A percentile compares a stretch with the other conserved stretches of the same genome.
These are phyloP conservation scores for Paramecium bursaria DNA, from an alignment of 73 alveolate genomes.

Conservation along the genomic window DNA sequence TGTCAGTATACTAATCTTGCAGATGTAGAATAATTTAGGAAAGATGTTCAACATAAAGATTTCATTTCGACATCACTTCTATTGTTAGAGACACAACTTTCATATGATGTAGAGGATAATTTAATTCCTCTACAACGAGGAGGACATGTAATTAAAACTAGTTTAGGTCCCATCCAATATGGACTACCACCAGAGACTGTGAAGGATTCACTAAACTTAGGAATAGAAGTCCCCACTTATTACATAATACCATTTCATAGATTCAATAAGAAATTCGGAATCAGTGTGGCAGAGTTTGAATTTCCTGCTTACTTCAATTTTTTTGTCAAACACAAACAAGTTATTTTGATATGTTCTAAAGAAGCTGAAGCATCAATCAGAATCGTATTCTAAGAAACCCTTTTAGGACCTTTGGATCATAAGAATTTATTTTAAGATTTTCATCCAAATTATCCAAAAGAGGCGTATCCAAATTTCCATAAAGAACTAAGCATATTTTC, in stretches of 20 bases:
- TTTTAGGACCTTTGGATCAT: constrained; percentile 55
- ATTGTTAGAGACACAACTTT: too few species aligned
- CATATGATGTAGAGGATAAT: too few species aligned
- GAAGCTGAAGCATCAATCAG: constrained; percentile 55
- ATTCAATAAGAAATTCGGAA: constrained; percentile 59
- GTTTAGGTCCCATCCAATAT: constrained; percentile 41
- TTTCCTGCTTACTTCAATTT: constrained; percentile 68
- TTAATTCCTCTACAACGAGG: too few species aligned
- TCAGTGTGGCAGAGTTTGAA: constrained; percentile 66
- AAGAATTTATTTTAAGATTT: constrained; percentile 44
- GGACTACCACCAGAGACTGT: constrained; percentile 65
- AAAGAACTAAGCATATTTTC: constrained; percentile 54
- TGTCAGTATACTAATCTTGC: too few species aligned
- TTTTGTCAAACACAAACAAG: constrained; percentile 52
- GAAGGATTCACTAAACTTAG: constrained; percentile 61
- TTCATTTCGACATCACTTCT: too few species aligned
- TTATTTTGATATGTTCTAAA: constrained; percentile 37
- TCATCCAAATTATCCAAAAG: not conserved
- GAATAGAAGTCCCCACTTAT: constrained; percentile 54
- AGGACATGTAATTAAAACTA: constrained; percentile 56
- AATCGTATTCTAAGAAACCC: constrained; percentile 56
- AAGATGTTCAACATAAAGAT: too few species aligned
- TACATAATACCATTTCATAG: constrained; percentile 57
- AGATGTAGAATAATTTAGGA: too few species aligned
- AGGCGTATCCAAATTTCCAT: constrained; percentile 20